phyloP scores from a whole-genome alignment of 805 yeast genomes.

The Spathaspora hagerdaliae region DNA sequence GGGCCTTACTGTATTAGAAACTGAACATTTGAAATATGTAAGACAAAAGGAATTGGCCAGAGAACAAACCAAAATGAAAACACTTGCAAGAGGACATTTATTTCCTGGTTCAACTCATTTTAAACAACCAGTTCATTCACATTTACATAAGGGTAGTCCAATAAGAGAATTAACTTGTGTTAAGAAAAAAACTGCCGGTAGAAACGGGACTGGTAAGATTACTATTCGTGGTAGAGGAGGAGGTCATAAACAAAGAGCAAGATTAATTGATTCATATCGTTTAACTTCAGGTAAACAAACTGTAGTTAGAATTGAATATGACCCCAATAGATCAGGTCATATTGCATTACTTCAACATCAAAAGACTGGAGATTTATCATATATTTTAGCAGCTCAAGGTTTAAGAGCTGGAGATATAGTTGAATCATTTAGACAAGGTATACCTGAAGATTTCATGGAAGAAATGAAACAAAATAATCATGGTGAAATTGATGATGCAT shows the following conservation, averaged over 20 bases:
- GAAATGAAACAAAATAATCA: conserved; percentile 66
- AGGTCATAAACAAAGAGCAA: conserved; percentile 85
- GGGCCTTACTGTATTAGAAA: conserved; percentile 69
- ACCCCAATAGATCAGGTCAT: conserved; percentile 91
- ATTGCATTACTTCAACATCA: conserved; percentile 77
- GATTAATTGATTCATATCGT: conserved; percentile 77
- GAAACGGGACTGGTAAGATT: conserved; percentile 84
- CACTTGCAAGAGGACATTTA: conserved; percentile 63
- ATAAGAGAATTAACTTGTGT: conserved; percentile 69
- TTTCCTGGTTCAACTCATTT: conserved; percentile 90
- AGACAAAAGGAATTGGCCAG: conserved; percentile 72
- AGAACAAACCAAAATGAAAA: conserved; percentile 67
- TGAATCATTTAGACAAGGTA: conserved; percentile 85
- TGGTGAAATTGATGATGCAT: conserved; percentile 88
- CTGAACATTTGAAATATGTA: conserved; percentile 67
- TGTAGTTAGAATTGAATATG: conserved; percentile 88
- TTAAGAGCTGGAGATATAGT: conserved; percentile 88
- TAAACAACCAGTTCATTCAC: conserved; percentile 81
- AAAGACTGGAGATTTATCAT: conserved; percentile 59
- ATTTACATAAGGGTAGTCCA: conserved; percentile 84
- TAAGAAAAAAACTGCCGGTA: conserved; percentile 72
- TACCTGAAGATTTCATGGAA: conserved; percentile 66
- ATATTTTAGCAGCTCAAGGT: conserved; percentile 89
- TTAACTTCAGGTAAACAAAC: conserved; percentile 64
- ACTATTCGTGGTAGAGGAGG: conserved; percentile 97